phyloP scores from a whole-genome alignment of 1,139 yeast genomes.

The Diutina scorzettiae region DNA sequence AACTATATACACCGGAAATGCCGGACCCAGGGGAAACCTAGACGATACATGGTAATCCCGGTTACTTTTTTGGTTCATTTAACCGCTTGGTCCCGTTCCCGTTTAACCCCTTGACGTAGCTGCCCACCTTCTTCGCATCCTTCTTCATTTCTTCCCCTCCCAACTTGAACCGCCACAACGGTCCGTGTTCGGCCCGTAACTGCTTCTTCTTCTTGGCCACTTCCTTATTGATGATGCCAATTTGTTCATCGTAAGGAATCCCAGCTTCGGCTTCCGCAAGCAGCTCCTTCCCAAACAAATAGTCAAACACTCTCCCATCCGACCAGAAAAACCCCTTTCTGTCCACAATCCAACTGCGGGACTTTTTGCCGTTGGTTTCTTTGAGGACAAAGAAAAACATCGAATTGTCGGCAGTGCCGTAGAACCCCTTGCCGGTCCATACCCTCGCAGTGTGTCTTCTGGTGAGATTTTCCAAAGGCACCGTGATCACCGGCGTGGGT shows the following conservation, averaged over 20 bases:
- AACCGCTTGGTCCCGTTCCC: conserved; percentile 7
- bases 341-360: conserved; percentile 56
- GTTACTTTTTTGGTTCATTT: too few relatives aligned
- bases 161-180: conserved; percentile 29
- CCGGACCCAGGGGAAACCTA: too few relatives aligned
- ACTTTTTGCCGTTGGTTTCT: conserved; percentile 41
- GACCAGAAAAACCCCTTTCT: conserved; percentile 86
- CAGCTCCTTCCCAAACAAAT: conserved; percentile 66
- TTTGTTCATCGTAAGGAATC: conserved; percentile 49
- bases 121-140: conserved; percentile 18
- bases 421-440: conserved; percentile 80
- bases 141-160: conserved; percentile 23
- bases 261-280: conserved; percentile 70
- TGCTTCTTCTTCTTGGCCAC: conserved; percentile 28
- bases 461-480: conserved; percentile 44
- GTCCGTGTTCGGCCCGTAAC: conserved; percentile 27
- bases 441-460: conserved; percentile 56
- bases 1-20: too few relatives aligned
- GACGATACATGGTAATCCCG: too few relatives aligned
- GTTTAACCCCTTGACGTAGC: conserved; percentile 9
- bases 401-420: conserved; percentile 69
- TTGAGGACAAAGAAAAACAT: conserved; percentile 63
- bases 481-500: conserved; percentile 63
- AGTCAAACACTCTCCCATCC: conserved; percentile 77
- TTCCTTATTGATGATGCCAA: conserved; percentile 29